A percentile compares a stretch with the other conserved stretches of the same genome.
These are phyloP conservation scores for Acacia crassicarpa DNA, from an alignment of 306 rosid species.

Conservation along the genomic window DNA sequence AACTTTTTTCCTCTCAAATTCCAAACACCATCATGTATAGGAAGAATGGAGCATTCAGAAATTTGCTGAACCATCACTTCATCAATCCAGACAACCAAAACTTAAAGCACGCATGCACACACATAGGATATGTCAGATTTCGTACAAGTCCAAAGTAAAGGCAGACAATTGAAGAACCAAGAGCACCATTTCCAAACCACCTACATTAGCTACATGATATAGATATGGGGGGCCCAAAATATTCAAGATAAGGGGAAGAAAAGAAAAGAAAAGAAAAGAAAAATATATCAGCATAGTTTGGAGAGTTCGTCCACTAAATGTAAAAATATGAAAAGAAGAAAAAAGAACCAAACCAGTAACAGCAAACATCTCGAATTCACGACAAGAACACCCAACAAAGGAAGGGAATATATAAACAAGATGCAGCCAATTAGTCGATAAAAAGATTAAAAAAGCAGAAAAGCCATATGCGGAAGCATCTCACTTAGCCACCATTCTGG, in stretches of 20 bases:
- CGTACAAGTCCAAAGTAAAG: slow-evolving; percentile 23
- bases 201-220: slow-evolving; percentile 41
- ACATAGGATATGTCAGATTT: slow-evolving; percentile 17
- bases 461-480: slow-evolving; percentile 1
- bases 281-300: slow-evolving; percentile 7
- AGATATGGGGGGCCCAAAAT: slow-evolving; percentile 12
- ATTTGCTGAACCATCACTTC: neutral
- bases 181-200: slow-evolving; percentile 33
- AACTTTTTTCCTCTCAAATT: neutral
- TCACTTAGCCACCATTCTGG: slow-evolving; percentile 97
- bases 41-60: slow-evolving; percentile 14
- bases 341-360: neutral
- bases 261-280: neutral
- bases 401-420: slow-evolving; percentile 1
- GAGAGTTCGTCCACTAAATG: slow-evolving; percentile 30
- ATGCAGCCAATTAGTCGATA: slow-evolving; percentile 30
- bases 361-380: slow-evolving; percentile 40
- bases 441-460: slow-evolving; percentile 31
- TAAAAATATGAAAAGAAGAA: neutral
- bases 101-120: slow-evolving; percentile 25
- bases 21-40: neutral
- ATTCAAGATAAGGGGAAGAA: neutral
- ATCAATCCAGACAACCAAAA: neutral
- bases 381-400: slow-evolving; percentile 18
- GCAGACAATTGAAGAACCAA: slow-evolving; percentile 11